A percentile compares a stretch with the other conserved stretches of the same genome.
phyloP scores from a whole-genome alignment of 371 early-diverging fungal genomes.

The Actinomortierella wolfii region DNA sequence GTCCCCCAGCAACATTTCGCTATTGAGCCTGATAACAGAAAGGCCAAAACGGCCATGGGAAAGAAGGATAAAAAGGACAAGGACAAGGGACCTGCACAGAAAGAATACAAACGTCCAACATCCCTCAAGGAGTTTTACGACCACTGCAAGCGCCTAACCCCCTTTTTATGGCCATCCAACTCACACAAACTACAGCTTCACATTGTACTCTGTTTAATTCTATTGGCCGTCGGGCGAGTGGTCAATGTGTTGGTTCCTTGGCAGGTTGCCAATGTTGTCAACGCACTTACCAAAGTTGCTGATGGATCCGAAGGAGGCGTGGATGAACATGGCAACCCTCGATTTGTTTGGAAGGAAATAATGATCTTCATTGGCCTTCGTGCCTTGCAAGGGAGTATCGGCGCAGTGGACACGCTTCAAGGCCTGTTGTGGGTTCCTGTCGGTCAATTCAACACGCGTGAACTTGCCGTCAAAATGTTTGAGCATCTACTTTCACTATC shows the following conservation, averaged over 20 bases:
- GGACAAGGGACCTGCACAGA: conserved; percentile 11
- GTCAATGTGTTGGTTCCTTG: conserved; percentile 83
- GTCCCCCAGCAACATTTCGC: not conserved
- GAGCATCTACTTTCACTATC: conserved; percentile 82
- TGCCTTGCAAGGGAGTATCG: conserved; percentile 82
- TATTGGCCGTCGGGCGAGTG: conserved; percentile 73
- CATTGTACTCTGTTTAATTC: conserved; percentile 68
- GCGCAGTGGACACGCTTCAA: conserved; percentile 79
- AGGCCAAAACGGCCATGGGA: conserved; percentile 6
- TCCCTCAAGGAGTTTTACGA: conserved; percentile 52
- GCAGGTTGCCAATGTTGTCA: conserved; percentile 81
- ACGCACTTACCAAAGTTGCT: conserved; percentile 55
- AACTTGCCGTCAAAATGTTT: conserved; percentile 86
- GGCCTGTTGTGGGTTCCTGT: conserved; percentile 90
- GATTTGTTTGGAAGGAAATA: conserved; percentile 69
- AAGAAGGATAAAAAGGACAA: conserved; percentile 11
- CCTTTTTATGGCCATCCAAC: conserved; percentile 86
- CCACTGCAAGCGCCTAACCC: conserved; percentile 71
- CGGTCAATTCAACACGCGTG: conserved; percentile 87
- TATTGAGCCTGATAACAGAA: not conserved
- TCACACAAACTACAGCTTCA: conserved; percentile 67
- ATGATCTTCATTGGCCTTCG: conserved; percentile 70
- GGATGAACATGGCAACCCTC: conserved; percentile 29
- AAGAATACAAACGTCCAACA: conserved; percentile 46
- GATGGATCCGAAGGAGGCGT: conserved; percentile 34